phyloP scores from a whole-genome alignment of 1,284 basidiomycete genomes.

The Ganoderma boninense region DNA sequence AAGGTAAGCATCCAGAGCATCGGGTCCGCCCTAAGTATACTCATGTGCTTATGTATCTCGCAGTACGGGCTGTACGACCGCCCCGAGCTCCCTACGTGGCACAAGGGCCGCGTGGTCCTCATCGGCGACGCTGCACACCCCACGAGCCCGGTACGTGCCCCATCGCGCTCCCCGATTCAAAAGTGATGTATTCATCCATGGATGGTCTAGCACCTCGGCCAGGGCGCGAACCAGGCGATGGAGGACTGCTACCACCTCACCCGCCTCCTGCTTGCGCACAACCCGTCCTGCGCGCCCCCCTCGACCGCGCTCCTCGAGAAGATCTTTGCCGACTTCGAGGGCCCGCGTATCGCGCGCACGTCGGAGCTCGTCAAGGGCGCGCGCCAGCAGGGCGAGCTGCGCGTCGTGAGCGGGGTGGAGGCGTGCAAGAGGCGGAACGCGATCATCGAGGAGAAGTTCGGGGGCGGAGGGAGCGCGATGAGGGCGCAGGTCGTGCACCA shows the following conservation, averaged over 20 bases:
- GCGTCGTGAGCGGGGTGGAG: conserved; percentile 47
- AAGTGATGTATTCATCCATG: no score
- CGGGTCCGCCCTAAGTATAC: neutral
- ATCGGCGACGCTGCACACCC: no score
- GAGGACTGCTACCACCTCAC: conserved; percentile 54
- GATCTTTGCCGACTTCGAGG: conserved; percentile 45
- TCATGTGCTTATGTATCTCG: neutral
- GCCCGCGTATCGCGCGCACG: conserved; percentile 43
- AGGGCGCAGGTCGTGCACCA: neutral
- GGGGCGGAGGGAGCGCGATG: neutral
- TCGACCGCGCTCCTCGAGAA: conserved; percentile 41
- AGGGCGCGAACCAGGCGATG: conserved; percentile 58
- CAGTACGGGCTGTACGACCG: conserved; percentile 59
- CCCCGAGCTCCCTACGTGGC: conserved; percentile 52
- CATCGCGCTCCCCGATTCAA: no score
- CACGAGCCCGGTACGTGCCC: conserved; percentile 43
- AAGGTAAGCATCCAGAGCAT: conserved; percentile 42
- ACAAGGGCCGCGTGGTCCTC: conserved; percentile 47
- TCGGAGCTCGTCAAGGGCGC: conserved; percentile 48
- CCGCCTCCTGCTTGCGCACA: conserved; percentile 45
- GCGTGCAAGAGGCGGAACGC: conserved; percentile 45
- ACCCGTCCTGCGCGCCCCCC: conserved; percentile 40
- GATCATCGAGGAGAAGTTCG: conserved; percentile 31
- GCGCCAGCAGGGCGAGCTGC: conserved; percentile 46
- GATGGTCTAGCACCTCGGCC: conserved; percentile 55